These are phyloP conservation scores for Alternaria ethzedia DNA, from an alignment of 2,329 filamentous ascomycete species.

Conservation along the genomic window DNA sequence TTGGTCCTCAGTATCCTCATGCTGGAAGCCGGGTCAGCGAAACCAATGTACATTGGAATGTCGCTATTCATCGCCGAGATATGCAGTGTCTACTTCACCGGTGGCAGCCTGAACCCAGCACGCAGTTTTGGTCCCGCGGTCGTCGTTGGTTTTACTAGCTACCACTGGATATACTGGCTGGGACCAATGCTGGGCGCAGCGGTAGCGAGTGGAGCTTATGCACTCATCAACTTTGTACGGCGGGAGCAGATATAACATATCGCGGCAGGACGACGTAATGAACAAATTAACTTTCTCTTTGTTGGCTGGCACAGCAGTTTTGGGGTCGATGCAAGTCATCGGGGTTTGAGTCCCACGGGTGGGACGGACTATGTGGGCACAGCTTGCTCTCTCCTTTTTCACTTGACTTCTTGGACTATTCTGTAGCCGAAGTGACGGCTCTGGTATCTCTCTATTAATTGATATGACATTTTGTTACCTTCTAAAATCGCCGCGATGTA, in stretches of 20 bases:
- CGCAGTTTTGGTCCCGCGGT: conserved; percentile 55
- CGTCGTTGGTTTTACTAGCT: conserved; percentile 51
- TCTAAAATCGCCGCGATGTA: neutral
- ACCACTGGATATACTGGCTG: conserved; percentile 48
- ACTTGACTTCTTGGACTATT: neutral
- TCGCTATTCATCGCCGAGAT: conserved; percentile 69
- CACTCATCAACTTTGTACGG: conserved; percentile 45
- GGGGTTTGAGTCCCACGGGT: neutral
- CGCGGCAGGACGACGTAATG: conserved; percentile 5
- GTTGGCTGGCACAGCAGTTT: neutral
- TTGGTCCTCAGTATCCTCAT: conserved; percentile 54
- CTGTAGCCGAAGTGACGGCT: neutral
- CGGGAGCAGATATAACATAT: neutral
- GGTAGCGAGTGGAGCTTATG: conserved; percentile 57
- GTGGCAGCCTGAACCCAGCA: conserved; percentile 56
- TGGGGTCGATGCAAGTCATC: neutral
- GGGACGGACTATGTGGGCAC: neutral
- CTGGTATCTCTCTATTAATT: neutral
- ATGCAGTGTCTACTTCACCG: conserved; percentile 55
- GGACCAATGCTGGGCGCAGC: conserved; percentile 51
- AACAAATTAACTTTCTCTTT: neutral
- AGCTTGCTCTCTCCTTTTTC: neutral
- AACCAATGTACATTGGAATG: conserved; percentile 74
- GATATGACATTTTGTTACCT: neutral
- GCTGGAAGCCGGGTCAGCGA: conserved; percentile 66